Conservation (phyloP, 1,139 yeast genomes). For the Yamadazyma epiphylla region DNA sequence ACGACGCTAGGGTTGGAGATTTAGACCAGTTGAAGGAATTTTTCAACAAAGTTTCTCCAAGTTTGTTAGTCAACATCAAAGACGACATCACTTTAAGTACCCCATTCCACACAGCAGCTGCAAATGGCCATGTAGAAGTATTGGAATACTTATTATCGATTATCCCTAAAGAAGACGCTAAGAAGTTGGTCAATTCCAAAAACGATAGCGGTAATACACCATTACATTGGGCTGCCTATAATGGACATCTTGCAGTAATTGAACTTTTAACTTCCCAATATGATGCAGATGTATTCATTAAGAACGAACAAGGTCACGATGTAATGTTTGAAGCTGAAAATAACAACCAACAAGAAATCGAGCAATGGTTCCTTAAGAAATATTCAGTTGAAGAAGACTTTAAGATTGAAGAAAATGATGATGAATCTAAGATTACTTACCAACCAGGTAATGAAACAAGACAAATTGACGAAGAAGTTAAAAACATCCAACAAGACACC, state of each 20-base stretch:
- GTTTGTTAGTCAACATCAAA: conserved; percentile 45
- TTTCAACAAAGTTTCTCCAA: conserved; percentile 58
- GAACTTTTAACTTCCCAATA: conserved; percentile 67
- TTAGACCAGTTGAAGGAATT: conserved; percentile 66
- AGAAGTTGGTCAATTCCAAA: conserved; percentile 45
- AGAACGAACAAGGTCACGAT: conserved; percentile 76
- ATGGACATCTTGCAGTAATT: conserved; percentile 77
- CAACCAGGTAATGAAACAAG: conserved; percentile 48
- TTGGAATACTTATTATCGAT: conserved; percentile 57
- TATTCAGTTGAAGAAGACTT: conserved; percentile 65
- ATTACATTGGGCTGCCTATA: conserved; percentile 91
- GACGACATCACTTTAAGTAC: conserved; percentile 69
- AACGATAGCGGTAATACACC: conserved; percentile 91
- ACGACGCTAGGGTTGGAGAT: conserved; percentile 87
- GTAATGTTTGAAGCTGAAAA: conserved; percentile 86
- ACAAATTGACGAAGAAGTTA: conserved; percentile 42
- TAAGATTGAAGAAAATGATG: conserved; percentile 41
- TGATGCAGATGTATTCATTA: conserved; percentile 75
- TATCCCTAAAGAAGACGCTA: conserved; percentile 41
- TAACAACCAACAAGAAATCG: conserved; percentile 61
- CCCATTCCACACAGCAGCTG: conserved; percentile 91
- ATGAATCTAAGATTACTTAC: conserved; percentile 43
- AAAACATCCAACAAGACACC: conserved; percentile 20
- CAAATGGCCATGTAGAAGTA: conserved; percentile 81
- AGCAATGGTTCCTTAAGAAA: conserved; percentile 67